Conservation (phyloP, 1,139 yeast genomes). For the Magnusiomyces magnusii region DNA sequence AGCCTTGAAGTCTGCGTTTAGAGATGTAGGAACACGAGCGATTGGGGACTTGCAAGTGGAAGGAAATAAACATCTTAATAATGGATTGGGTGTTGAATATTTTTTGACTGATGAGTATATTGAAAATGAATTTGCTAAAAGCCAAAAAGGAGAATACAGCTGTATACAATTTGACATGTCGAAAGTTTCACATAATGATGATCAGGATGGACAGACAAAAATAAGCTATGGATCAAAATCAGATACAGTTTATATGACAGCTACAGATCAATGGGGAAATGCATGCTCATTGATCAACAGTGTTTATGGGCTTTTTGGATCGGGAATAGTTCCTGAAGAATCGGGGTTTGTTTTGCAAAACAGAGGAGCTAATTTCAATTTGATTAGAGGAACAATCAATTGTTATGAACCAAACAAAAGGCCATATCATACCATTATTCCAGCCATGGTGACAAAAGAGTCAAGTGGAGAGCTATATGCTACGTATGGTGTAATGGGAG, state of each 20-base stretch:
- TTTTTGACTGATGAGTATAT: conserved; percentile 40
- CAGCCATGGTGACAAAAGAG: conserved; percentile 59
- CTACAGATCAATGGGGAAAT: conserved; percentile 62
- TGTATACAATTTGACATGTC: conserved; percentile 35
- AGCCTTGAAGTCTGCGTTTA: conserved; percentile 62
- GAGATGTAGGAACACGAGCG: conserved; percentile 42
- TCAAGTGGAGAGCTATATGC: conserved; percentile 46
- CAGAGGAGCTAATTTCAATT: conserved; percentile 68
- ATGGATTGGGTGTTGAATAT: conserved; percentile 29
- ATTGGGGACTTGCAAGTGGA: conserved; percentile 63
- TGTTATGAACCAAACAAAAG: conserved; percentile 62
- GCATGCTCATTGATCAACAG: conserved; percentile 81
- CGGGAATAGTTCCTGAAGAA: conserved; percentile 59
- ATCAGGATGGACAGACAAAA: not conserved
- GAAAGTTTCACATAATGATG: conserved; percentile 38
- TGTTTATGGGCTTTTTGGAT: conserved; percentile 63
- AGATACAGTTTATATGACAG: conserved; percentile 72
- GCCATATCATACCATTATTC: conserved; percentile 80
- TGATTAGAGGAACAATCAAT: conserved; percentile 51
- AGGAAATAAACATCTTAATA: conserved; percentile 19
- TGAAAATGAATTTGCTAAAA: conserved; percentile 39
- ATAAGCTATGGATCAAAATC: conserved; percentile 39
- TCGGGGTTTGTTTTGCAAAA: conserved; percentile 69
- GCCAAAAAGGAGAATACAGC: not conserved
- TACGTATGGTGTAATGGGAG: conserved; percentile 81